Base-by-base conservation (phyloP, 75 land plant species). In the Chamaecyparis obtusa region DNA sequence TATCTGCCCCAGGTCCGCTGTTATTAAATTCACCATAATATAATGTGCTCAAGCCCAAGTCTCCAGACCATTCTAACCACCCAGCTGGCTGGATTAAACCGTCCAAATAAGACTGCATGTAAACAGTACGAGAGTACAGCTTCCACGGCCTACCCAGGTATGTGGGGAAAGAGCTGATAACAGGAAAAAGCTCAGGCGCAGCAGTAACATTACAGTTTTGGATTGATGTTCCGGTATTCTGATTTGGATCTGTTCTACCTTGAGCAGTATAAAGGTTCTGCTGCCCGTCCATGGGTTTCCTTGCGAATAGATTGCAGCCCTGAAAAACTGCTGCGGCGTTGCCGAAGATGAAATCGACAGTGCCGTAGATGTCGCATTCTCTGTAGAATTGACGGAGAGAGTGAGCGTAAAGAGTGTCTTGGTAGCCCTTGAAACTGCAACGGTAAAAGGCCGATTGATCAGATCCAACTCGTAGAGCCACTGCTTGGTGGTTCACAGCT, bases 371-470 rank as follows among this genome's bases (percentile, higher is more conserved):
- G 36, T 46, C 27, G 4, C 36, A 32, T 30, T 82, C 36, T 33
- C 36, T 37, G 36, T 5, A 82, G 36, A 82, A 82, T 82, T 82
- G 83, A 27, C 24, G 8, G 8, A 82, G 36, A 1, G 83, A 30
- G 49, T 82, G 36, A 9, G 36, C 41, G 36, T 32, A 82, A 7
- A 82, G 83, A 19, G 83, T 82, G 83, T 82, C 83, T 46, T 82
- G 83, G 83, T 82, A 33, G 27, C 83, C 83, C 32, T 82, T 46
- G 9, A 82, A 2, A 19, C 30, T 24, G 24, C 83, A 82, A 21
- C 41, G 21, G 41, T 21, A 82, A 9, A 82, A 82, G 21, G 83
- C 83, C 36, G 41, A 21, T 6, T 5, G 44, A 46, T 82, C 11
- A 21, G 83, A 21, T 0, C 36, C 24, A 24, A 82, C 83, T 33